Percentiles rank a stretch among this genome's conserved stretches.
These are phyloP conservation scores for Meredithiella fracta DNA, from an alignment of 2,329 filamentous ascomycete genomes.

Conservation along the genomic window DNA sequence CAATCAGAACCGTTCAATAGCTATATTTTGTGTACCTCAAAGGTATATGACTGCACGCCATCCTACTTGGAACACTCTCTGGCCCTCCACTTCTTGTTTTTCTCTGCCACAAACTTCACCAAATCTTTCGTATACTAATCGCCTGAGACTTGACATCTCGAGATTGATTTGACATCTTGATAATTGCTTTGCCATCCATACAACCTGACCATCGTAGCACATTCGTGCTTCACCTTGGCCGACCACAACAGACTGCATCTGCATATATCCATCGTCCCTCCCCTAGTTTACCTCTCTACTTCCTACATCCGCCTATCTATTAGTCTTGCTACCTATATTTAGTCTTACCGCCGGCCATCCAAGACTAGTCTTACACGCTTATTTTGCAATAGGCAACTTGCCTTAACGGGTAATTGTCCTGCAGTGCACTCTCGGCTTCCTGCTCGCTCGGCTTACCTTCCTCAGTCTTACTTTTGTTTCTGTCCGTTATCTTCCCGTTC, in stretches of 20 bases:
- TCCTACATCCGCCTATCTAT: not conserved
- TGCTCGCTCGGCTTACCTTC: not conserved
- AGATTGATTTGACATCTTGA: no score
- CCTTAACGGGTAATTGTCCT: not conserved
- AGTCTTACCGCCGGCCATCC: not conserved
- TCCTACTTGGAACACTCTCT: not conserved
- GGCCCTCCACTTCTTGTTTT: not conserved
- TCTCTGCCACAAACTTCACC: not conserved
- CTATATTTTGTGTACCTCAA: not conserved
- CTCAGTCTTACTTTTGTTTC: not conserved
- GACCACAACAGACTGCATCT: not conserved
- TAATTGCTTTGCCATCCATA: no score
- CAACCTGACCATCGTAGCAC: not conserved
- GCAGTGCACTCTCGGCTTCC: not conserved
- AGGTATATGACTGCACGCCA: conserved; percentile 5
- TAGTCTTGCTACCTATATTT: no score
- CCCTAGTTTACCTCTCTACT: no score
- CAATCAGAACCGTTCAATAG: not conserved
- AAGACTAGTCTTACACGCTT: not conserved
- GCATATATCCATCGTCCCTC: not conserved
- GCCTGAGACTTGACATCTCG: no score
- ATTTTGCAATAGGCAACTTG: not conserved
- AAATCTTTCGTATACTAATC: no score
- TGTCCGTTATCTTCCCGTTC: not conserved
- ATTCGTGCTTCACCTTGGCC: not conserved